phyloP scores from a whole-genome alignment of 495 filamentous ascomycete genomes.

The Lophiotrema nucula region DNA sequence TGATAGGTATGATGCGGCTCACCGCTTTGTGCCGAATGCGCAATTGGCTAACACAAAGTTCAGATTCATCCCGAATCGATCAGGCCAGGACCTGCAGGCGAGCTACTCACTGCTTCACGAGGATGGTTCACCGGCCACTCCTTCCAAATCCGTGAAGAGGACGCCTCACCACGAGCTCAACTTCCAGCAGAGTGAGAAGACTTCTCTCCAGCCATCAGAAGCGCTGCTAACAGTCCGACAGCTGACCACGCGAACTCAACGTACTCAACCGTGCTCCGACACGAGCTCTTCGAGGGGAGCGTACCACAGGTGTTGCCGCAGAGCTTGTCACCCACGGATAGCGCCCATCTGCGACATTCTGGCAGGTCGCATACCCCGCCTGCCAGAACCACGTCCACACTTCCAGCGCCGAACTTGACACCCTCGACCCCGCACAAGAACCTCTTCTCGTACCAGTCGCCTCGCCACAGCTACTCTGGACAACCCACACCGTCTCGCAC shows the following conservation, averaged over 20 bases:
- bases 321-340: slow-evolving; percentile 58
- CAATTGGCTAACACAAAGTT: slow-evolving; percentile 10
- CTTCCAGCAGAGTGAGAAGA: slow-evolving; percentile 79
- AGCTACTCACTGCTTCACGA: slow-evolving; percentile 89
- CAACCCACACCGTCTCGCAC: slow-evolving; percentile 86
- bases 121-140: slow-evolving; percentile 86
- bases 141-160: slow-evolving; percentile 78
- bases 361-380: slow-evolving; percentile 81
- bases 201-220: too few relatives aligned
- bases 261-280: slow-evolving; percentile 82
- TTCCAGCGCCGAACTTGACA: slow-evolving; percentile 65
- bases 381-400: slow-evolving; percentile 51
- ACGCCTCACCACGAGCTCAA: slow-evolving; percentile 86
- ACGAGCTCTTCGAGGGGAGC: slow-evolving; percentile 85
- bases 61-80: slow-evolving; percentile 93
- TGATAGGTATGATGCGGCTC: slow-evolving; percentile 58
- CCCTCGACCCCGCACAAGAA: slow-evolving; percentile 97
- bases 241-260: slow-evolving; percentile 92
- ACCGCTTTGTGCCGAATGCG: background rate
- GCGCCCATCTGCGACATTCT: slow-evolving; percentile 61
- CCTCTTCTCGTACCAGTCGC: slow-evolving; percentile 89
- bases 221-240: slow-evolving; percentile 48
- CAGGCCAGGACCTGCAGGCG: slow-evolving; percentile 88
- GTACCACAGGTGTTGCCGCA: slow-evolving; percentile 79
- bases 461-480: slow-evolving; percentile 66